Evolutionary conservation across 352 stramenopile genomes (phyloP).

Genomic region (Phytophthora sp.): DNA sequence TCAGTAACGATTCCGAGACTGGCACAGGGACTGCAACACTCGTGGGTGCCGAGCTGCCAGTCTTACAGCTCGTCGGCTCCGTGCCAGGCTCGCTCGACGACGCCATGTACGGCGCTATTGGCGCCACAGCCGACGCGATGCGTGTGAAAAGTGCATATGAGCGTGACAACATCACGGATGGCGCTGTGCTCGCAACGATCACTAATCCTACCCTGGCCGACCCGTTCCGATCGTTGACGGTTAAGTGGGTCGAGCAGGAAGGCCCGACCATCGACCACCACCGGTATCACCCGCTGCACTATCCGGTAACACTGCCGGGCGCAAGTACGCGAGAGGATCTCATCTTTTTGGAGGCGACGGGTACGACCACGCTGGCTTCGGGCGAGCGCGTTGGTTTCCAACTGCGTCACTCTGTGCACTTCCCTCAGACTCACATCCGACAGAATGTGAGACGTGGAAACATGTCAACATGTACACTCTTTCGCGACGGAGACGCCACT

Average conservation of each 20-base stretch:
- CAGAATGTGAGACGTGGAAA: constrained; percentile 45
- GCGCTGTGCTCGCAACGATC: constrained; percentile 58
- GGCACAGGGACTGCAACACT: constrained; percentile 9
- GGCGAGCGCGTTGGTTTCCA: constrained; percentile 69
- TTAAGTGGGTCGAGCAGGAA: constrained; percentile 68
- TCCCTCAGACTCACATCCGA: constrained; percentile 49
- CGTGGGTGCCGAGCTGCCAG: constrained; percentile 34
- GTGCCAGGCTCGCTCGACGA: constrained; percentile 63
- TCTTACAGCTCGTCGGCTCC: constrained; percentile 53
- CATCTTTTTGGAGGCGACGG: constrained; percentile 61
- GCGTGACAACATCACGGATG: constrained; percentile 49
- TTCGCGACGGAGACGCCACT: constrained; percentile 44
- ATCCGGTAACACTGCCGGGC: constrained; percentile 39
- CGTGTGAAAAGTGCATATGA: constrained; percentile 57
- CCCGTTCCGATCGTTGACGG: constrained; percentile 56
- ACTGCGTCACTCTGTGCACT: constrained; percentile 68
- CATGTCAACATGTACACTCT: constrained; percentile 64
- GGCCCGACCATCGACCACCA: constrained; percentile 40
- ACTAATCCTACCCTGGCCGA: constrained; percentile 42
- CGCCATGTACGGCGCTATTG: constrained; percentile 61
- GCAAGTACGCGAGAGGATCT: constrained; percentile 59
- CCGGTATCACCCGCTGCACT: constrained; percentile 46
- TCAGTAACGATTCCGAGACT: constrained; percentile 29
- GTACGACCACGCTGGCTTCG: constrained; percentile 45
- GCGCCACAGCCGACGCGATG: constrained; percentile 47